Conservation (phyloP, 495 filamentous ascomycete species). For the Neurospora sp. region DNA sequence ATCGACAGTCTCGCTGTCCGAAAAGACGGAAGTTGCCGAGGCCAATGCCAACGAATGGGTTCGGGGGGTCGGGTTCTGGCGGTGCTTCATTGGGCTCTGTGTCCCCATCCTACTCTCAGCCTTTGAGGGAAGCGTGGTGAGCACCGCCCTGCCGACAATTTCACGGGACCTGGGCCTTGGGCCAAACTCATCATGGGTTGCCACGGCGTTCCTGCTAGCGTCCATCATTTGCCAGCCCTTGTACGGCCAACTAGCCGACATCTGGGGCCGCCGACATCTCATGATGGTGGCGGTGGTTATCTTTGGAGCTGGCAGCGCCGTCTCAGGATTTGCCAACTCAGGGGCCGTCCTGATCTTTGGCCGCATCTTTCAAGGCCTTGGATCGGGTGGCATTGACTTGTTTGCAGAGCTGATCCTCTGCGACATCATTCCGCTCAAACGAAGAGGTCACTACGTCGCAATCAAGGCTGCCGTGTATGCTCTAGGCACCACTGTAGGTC, state of each 20-base stretch:
- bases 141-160: constrained; percentile 38
- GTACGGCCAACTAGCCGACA: constrained; percentile 35
- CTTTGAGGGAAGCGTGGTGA: constrained; percentile 42
- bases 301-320: constrained; percentile 32
- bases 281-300: constrained; percentile 33
- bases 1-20: constrained; percentile 1
- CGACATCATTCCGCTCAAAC: constrained; percentile 62
- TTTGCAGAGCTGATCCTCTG: constrained; percentile 36
- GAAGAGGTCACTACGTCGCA: constrained; percentile 50
- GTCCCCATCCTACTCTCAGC: constrained; percentile 30
- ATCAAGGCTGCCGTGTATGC: constrained; percentile 61
- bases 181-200: constrained; percentile 20
- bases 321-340: constrained; percentile 26
- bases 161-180: constrained; percentile 19
- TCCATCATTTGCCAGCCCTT: constrained; percentile 26
- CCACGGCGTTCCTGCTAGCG: constrained; percentile 17
- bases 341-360: constrained; percentile 59
- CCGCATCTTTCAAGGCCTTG: constrained; percentile 67
- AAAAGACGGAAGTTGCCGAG: constrained; percentile 1
- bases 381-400: constrained; percentile 59
- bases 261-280: constrained; percentile 39
- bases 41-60: constrained; percentile 8
- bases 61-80: constrained; percentile 26
- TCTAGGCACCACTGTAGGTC: constrained; percentile 61
- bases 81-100: constrained; percentile 29